These are phyloP conservation scores for Solanum peruvianum DNA, from an alignment of 257 asterid genomes.

Conservation along the genomic window DNA sequence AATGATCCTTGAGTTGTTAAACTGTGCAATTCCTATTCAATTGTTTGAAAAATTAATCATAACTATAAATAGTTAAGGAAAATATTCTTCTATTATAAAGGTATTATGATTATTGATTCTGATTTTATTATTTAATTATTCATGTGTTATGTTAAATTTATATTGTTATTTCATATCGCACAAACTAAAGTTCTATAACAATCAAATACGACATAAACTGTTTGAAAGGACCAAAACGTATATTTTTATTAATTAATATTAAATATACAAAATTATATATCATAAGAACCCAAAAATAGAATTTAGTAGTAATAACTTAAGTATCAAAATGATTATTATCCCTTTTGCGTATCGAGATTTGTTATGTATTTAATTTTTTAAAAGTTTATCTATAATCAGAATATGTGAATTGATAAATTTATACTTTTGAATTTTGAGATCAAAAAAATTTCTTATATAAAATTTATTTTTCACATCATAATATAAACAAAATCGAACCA, in stretches of 20 bases:
- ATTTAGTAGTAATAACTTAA: neutral
- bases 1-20: neutral
- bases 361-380: fast-evolving
- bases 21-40: neutral
- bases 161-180: neutral
- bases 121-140: neutral
- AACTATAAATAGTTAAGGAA: neutral
- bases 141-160: neutral
- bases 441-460: neutral
- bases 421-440: neutral
- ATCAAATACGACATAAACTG: neutral
- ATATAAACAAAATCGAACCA: neutral
- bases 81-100: neutral
- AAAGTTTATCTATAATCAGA: neutral
- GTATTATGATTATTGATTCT: neutral
- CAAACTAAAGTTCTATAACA: neutral
- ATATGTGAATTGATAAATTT: neutral
- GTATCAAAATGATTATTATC: neutral
- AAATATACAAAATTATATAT: neutral
- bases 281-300: neutral
- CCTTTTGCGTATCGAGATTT: neutral
- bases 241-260: neutral
- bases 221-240: neutral
- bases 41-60: neutral
- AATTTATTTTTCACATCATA: neutral